Percentiles rank a stretch among this genome's conserved stretches.
phyloP scores from a whole-genome alignment of 345 rosid genomes.

The Citrus unshiu region DNA sequence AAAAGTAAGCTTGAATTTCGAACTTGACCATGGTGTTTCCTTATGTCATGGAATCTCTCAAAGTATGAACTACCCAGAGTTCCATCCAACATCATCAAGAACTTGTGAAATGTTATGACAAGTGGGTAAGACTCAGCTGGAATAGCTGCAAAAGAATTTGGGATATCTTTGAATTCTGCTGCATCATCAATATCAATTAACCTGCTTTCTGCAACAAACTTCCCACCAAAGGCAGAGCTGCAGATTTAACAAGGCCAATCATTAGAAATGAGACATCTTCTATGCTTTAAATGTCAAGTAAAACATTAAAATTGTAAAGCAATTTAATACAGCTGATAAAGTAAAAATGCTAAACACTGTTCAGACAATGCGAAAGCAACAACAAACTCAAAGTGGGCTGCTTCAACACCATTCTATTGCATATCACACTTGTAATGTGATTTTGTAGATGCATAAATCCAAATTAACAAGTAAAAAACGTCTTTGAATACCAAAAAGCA shows the following conservation, averaged over 20 bases:
- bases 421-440: not conserved
- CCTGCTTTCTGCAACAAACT: conserved; percentile 10
- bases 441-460: not conserved
- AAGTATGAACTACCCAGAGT: conserved; percentile 48
- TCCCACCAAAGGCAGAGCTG: conserved; percentile 37
- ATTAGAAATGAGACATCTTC: not conserved
- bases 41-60: conserved; percentile 33
- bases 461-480: not conserved
- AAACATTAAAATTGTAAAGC: not conserved
- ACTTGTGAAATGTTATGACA: conserved; percentile 46
- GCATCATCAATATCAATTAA: conserved; percentile 21
- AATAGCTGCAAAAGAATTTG: conserved; percentile 37
- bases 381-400: not conserved
- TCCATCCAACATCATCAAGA: conserved; percentile 61
- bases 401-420: not conserved
- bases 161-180: conserved; percentile 37
- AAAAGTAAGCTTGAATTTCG: conserved; percentile 21
- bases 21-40: conserved; percentile 18
- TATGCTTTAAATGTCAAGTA: not conserved
- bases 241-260: not conserved
- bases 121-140: conserved; percentile 42
- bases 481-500: not conserved
- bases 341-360: not conserved
- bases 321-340: not conserved
- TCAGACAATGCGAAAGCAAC: too few relatives aligned